phyloP scores from a whole-genome alignment of 345 rosid genomes.

The Eucalyptus tenuipes region DNA sequence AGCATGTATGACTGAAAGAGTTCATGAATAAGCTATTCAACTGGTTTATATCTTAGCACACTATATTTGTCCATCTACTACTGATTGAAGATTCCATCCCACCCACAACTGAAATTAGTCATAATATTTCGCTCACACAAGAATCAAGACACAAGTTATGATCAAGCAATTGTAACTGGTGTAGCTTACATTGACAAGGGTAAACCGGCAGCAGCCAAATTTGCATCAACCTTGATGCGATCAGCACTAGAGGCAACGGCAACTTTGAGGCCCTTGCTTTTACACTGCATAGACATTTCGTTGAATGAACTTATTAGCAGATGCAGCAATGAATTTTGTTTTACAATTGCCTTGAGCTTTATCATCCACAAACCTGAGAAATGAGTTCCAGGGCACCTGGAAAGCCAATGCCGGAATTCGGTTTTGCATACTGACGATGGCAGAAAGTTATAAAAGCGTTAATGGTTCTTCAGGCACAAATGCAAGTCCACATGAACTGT shows the following conservation, averaged over 20 bases:
- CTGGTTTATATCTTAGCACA: not conserved
- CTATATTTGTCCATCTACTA: not conserved
- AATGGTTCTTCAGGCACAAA: not conserved
- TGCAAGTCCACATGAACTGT: not conserved
- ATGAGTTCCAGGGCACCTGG: slow-evolving; percentile 92
- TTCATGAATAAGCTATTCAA: not conserved
- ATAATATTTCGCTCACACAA: not conserved
- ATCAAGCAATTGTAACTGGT: not conserved
- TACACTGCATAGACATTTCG: slow-evolving; percentile 34
- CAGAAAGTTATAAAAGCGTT: not conserved
- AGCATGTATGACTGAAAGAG: not conserved
- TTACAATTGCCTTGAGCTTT: not conserved
- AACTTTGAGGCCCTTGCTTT: slow-evolving; percentile 76
- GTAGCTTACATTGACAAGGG: slow-evolving; percentile 51
- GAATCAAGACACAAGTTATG: not conserved
- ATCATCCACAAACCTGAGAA: slow-evolving; percentile 40
- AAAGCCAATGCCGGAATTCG: slow-evolving; percentile 89
- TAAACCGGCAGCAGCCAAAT: slow-evolving; percentile 83
- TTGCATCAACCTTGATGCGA: slow-evolving; percentile 91
- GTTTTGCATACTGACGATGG: slow-evolving; percentile 68
- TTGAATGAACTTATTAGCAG: not conserved
- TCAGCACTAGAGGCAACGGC: slow-evolving; percentile 98
- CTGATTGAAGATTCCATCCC: not conserved
- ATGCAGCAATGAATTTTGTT: not conserved
- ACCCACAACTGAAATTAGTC: not conserved